Evolutionary conservation across 768 basidiomycete genomes (phyloP).

Genomic region (Psilocybe subaeruginosa): DNA sequence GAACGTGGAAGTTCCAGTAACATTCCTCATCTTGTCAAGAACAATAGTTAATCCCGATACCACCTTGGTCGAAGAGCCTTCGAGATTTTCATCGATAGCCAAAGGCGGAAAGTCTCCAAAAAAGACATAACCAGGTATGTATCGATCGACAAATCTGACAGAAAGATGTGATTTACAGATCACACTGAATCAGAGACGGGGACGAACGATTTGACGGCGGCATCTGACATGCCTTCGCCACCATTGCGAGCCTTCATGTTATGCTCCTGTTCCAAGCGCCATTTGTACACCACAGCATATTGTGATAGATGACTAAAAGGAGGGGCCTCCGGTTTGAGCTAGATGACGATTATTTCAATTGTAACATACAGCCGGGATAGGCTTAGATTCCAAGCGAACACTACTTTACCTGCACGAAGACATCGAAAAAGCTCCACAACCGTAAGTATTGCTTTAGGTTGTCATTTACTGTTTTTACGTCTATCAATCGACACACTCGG

Average conservation of each 20-base stretch:
- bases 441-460: slow-evolving; percentile 58
- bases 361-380: neutral
- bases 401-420: slow-evolving; percentile 70
- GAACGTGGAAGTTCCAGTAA: slow-evolving; percentile 44
- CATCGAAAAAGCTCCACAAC: slow-evolving; percentile 74
- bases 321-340: slow-evolving; percentile 35
- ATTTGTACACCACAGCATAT: slow-evolving; percentile 72
- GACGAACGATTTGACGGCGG: slow-evolving; percentile 65
- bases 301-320: slow-evolving; percentile 27
- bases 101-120: slow-evolving; percentile 55
- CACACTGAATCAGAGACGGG: slow-evolving; percentile 14
- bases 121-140: slow-evolving; percentile 93
- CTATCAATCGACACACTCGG: slow-evolving; percentile 44
- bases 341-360: neutral
- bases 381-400: neutral
- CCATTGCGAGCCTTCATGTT: slow-evolving; percentile 85
- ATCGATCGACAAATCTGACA: slow-evolving; percentile 83
- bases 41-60: slow-evolving; percentile 54
- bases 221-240: slow-evolving; percentile 88
- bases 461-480: slow-evolving; percentile 68
- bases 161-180: neutral
- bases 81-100: neutral
- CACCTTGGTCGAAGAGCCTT: slow-evolving; percentile 25
- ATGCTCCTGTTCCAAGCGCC: slow-evolving; percentile 91
- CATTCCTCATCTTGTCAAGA: slow-evolving; percentile 56